These are phyloP conservation scores for Holtermanniella nyarrowii DNA, from an alignment of 768 basidiomycete species.

Conservation along the genomic window DNA sequence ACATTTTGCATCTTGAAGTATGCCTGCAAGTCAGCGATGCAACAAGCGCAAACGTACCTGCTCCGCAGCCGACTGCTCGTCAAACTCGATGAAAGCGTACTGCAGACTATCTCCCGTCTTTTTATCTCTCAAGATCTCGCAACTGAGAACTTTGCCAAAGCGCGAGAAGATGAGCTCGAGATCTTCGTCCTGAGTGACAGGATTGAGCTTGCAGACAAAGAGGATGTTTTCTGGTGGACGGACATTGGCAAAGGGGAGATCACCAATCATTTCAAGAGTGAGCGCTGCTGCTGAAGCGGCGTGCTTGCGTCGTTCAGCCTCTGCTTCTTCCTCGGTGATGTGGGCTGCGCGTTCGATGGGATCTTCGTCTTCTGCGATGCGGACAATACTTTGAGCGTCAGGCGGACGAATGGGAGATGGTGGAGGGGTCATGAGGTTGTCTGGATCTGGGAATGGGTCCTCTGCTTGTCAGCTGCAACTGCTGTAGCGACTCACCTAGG, in stretches of 20 bases:
- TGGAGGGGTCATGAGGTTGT: slow-evolving; percentile 60
- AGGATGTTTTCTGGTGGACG: slow-evolving; percentile 95
- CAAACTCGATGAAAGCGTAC: slow-evolving; percentile 98
- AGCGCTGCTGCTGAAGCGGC: slow-evolving; percentile 87
- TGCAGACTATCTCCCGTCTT: slow-evolving; percentile 91
- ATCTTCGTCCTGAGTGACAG: slow-evolving; percentile 90
- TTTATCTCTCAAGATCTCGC: slow-evolving; percentile 94
- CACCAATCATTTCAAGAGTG: slow-evolving; percentile 98
- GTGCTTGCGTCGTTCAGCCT: slow-evolving; percentile 66
- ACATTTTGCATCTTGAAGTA: slow-evolving; percentile 99
- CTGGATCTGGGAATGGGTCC: slow-evolving; percentile 88
- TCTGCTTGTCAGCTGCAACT: slow-evolving; percentile 47
- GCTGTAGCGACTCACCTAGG: slow-evolving; percentile 52
- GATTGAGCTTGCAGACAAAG: slow-evolving; percentile 97
- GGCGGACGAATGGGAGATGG: slow-evolving; percentile 69
- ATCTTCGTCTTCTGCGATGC: slow-evolving; percentile 93
- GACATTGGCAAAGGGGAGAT: slow-evolving; percentile 94
- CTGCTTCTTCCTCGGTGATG: slow-evolving; percentile 75
- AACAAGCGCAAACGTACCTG: slow-evolving; percentile 50
- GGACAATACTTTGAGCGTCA: slow-evolving; percentile 55
- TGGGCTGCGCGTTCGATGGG: slow-evolving; percentile 51
- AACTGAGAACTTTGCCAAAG: slow-evolving; percentile 91
- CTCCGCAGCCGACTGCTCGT: slow-evolving; percentile 84
- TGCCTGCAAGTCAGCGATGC: slow-evolving; percentile 48
- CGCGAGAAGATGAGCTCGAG: slow-evolving; percentile 93